Evolutionary conservation across 2,329 filamentous ascomycete genomes (phyloP), one percentile per base, ranked within the genome.

Genomic region (Colletotrichum liriopes): DNA sequence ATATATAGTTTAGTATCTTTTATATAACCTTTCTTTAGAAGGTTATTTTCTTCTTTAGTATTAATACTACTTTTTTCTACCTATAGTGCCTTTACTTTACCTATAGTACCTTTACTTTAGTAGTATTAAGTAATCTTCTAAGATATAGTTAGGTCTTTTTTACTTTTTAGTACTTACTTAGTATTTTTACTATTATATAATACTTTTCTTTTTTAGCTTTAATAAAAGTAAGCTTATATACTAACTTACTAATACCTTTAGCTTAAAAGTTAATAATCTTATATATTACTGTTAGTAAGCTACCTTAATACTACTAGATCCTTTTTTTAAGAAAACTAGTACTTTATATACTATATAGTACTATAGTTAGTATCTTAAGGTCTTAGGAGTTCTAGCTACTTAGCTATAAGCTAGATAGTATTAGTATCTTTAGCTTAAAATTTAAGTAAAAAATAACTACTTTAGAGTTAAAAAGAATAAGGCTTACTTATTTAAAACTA

Each of bases 381-480:
- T 45, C 18, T 2, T 14, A 58, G 1, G 9, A 20, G 16, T 20
- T 5, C 26, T 41, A 16, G 35, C 35, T 41, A 37, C 29, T 60
- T 41, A 43, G 56, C 3, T 9, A 16, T 39, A 37, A 60, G 51
- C 5, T 35, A 16, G 7, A 7, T 29, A 20, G 11, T 60, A 26
- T 60, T 26, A 12, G 18, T 18, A 8, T 60, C 16, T 60, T 45
- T 45, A 18, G 41, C 41, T 45, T 45, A 18, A 61, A 61, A 47
- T 61, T 23, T 39, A 56, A 23, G 20, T 39, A 39, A n/a, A 3
- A 56, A 56, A n/a, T 23, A 56, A 39, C 12, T 1, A 56, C 12
- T 54, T 56, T 39, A 39, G 9, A 14, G 14, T 54, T 54, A 56
- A 56, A 56, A 39, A 20, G 29, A 41, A 56, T 39, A 56, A 56